Base-by-base conservation (phyloP, 1,139 yeast species). In the Yamadazyma taylorii region DNA sequence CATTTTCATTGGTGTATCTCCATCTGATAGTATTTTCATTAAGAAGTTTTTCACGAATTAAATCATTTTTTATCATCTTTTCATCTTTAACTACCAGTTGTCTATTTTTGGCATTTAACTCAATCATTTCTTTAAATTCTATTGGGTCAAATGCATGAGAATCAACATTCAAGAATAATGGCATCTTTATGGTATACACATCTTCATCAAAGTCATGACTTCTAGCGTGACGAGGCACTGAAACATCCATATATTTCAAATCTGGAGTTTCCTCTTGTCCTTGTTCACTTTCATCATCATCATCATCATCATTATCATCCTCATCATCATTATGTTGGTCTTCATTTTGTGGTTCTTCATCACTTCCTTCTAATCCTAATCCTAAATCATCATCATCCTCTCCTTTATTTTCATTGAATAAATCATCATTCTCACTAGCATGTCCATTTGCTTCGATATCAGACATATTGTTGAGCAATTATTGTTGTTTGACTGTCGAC, bases 21-120 rank as follows among this genome's bases (percentile, higher is more conserved):
- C 98, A 92, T 53, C 97, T 77, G 26, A 92, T 71, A 1, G 96
- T 88, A 56, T 88, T 88, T 53, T 85, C 89, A 46, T 84, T 86
- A 41, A 79, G 69, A 30, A 83, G 66, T 48, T 73, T 75, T 39
- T 73, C 78, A 3, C 73, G 66, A 19, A 67, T 60, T 38, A 76
- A 64, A 39, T 77, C 69, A 45, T 74, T 75, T 33, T 64, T 61
- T 13, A 55, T 56, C 38, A 65, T 62, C 38, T 66, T 66, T 3
- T 61, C 64, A 28, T 34, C 69, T 55, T 50, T 63, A 42, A 24
- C 56, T 41, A 27, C 55, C 49, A 36, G 55, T 47, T 28, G 37
- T 28, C 39, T 67, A 48, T 42, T 79, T 65, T 30, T 59, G 13
- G 79, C 78, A 40, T 70, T 74, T 24, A 68, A 71, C 16, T 71